Evolutionary conservation across 1,284 basidiomycete species (phyloP).

Genomic region (Trichosporon faecale): DNA sequence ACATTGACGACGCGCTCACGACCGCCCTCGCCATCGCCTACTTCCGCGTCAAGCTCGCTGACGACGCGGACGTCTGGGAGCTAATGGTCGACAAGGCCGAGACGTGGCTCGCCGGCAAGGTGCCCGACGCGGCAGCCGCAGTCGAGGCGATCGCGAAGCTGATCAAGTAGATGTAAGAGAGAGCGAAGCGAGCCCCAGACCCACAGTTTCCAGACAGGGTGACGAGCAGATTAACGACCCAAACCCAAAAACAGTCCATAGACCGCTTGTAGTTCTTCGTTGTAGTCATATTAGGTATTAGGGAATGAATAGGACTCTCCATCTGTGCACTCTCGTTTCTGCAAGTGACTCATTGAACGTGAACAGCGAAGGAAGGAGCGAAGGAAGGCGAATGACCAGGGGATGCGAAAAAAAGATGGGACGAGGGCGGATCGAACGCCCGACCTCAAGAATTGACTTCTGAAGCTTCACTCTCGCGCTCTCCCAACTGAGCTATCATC

Average conservation of each 20-base stretch:
- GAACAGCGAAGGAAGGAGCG: too few species aligned
- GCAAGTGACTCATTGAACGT: too few species aligned
- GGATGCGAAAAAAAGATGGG: neutral
- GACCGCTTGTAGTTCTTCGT: too few species aligned
- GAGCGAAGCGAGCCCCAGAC: neutral
- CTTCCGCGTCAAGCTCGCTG: conserved; percentile 14
- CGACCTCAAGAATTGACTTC: conserved; percentile 5
- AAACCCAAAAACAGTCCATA: too few species aligned
- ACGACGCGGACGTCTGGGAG: conserved; percentile 22
- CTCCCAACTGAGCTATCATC: conserved; percentile 10
- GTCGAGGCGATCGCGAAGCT: neutral
- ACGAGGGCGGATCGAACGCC: conserved; percentile 9
- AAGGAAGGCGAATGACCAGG: too few species aligned
- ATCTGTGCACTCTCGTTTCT: too few species aligned
- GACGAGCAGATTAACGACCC: too few species aligned
- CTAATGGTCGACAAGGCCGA: conserved; percentile 25
- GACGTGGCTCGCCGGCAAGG: conserved; percentile 16
- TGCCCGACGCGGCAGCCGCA: neutral
- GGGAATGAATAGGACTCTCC: too few species aligned
- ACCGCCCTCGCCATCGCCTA: conserved; percentile 19
- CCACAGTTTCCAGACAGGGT: too few species aligned
- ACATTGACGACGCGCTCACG: conserved; percentile 9
- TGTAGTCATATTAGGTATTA: too few species aligned
- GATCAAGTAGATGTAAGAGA: neutral
- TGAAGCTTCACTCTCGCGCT: conserved; percentile 8